These are phyloP conservation scores for Kodamaea sagamina DNA, from an alignment of 805 yeast genomes.

Conservation along the genomic window DNA sequence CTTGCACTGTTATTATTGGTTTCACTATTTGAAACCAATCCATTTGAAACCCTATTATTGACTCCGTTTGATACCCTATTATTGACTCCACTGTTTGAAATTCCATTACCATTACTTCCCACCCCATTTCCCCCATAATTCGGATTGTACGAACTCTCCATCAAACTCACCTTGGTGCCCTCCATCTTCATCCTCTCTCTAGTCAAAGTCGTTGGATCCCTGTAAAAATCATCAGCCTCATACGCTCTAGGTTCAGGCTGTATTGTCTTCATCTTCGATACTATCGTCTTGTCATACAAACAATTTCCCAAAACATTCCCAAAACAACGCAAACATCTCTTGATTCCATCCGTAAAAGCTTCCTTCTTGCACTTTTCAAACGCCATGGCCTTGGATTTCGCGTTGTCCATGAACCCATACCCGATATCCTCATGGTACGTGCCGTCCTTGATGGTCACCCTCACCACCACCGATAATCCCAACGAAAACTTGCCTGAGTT, in stretches of 20 bases:
- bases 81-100: no score
- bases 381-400: conserved; percentile 68
- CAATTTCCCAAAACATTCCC: conserved; percentile 83
- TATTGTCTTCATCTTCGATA: conserved; percentile 42
- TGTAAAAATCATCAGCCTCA: conserved; percentile 33
- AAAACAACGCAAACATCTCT: conserved; percentile 75
- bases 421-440: conserved; percentile 80
- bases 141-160: conserved; percentile 12
- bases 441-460: conserved; percentile 78
- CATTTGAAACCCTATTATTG: background rate
- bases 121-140: no score
- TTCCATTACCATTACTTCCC: no score
- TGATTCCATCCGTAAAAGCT: conserved; percentile 82
- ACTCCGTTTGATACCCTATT: background rate
- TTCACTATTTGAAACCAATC: background rate
- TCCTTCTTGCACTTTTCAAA: conserved; percentile 81
- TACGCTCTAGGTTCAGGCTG: conserved; percentile 22
- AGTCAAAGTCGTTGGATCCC: conserved; percentile 37
- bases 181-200: conserved; percentile 26
- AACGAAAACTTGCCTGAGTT: conserved; percentile 54
- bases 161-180: conserved; percentile 12
- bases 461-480: conserved; percentile 70
- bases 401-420: conserved; percentile 70
- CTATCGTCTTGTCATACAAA: conserved; percentile 71
- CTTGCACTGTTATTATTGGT: no score